Base-by-base conservation (phyloP, 768 basidiomycete species). In the Flagelloscypha sp. region DNA sequence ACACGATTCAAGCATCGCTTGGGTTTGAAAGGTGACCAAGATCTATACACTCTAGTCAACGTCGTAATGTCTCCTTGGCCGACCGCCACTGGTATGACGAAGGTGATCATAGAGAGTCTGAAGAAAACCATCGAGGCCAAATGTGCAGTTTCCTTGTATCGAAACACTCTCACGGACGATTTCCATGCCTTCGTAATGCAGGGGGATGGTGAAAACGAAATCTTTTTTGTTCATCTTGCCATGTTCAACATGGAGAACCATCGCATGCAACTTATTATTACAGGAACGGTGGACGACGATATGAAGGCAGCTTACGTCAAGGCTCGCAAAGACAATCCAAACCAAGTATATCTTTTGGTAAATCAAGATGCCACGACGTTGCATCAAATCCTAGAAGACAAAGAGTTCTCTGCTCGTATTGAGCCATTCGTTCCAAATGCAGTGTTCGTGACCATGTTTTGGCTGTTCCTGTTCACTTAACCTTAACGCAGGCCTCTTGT, bases 41-140 rank as follows among this genome's bases (percentile, higher is more conserved):
- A 64, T 29, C 49, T 70, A 1, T 59, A 49, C 29, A 50, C 57
- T 7, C 47, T 68, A 16, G 42, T 48, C 22, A 66, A 61, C 27
- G 59, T 64, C 13, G 53, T 56, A 13, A 66, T 63, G 61, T 62
- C 63, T 6, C 66, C 66, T 2, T 69, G 65, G 46, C 51, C 49
- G n/a, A 49, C 48, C 3, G 41, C 44, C 1, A 47, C 37, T 4
- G 49, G 55, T 24, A 59, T 63, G 29, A 43, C 53, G 1, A 25
- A 46, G 11, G 44, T 50, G 15, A 37, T 70, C 15, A 57, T 54
- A 3, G 43, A 61, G 15, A 46, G 44, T 1, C 63, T 70, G 43
- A 43, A 52, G 32, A 27, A 52, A 13, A 53, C 56, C 3, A 41
- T 57, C 1, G 45, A 59, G 33, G 57, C 63, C 23, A 59, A 63